Base-by-base conservation (phyloP, 1,139 yeast genomes). In the Geotrichum phurueaensis region DNA sequence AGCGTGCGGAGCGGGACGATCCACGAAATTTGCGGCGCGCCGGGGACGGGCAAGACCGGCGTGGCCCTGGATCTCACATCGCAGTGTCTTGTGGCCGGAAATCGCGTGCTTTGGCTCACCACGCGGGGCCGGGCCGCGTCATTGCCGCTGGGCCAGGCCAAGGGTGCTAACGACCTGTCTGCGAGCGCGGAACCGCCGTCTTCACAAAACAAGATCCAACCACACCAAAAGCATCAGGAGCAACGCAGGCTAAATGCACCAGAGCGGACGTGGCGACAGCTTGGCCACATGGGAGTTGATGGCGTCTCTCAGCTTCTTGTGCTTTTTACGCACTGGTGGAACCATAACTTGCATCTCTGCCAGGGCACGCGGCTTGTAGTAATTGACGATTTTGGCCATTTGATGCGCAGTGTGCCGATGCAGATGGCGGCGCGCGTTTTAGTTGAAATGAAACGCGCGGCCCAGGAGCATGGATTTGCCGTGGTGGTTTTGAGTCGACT, bases 1-100 rank as follows among this genome's bases (percentile, higher is more conserved):
- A 20, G 49, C 31, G 58, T 52, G 15, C 58, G 45, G 39, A 36
- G 33, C 12, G 61, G 61, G 20, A 51, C 45, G 13, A 53, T 59
- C n/a, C 39, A 54, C 36, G 61, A 59, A 36, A 27, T 59, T 7
- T 50, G 58, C 27, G 61, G 61, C 13, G 45, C 56, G 2, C 61
- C 61, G 5, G 61, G 58, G 50, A 12, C 61, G 3, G 61, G 61
- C 9, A 59, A 59, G 36, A 59, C 61, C 1, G 61, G 50, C 15
- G 39, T 59, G 12, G 56, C 57, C 9, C 13, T 53, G n/a, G 61
- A 59, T 36, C 45, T 59, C 20, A 55, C 61, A 7, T 56, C 56
- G 12, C 54, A 59, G 43, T 51, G 56, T 13, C 29, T 59, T 15
- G n/a, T 43, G 20, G 51, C 51, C 6, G 61, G 61, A 0, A 43